Conservation (phyloP, 257 asterid species). For the Leptodermis oblonga region DNA sequence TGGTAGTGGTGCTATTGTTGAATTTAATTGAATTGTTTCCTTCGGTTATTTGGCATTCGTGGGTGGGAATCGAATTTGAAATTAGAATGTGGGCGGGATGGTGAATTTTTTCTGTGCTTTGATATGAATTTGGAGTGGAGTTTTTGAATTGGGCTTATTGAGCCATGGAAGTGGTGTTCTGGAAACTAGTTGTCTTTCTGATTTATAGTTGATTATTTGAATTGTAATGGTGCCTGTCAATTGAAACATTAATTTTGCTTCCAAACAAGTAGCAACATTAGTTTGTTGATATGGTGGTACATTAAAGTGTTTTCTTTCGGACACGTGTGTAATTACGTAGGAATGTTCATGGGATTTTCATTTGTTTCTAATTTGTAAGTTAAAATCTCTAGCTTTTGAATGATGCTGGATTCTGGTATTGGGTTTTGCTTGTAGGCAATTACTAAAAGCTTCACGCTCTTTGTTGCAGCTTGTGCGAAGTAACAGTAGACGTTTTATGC, state of each 20-base stretch:
- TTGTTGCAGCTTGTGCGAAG: slow-evolving; percentile 83
- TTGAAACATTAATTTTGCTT: neutral
- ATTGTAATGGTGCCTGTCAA: neutral
- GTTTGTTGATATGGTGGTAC: neutral
- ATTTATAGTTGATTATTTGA: neutral
- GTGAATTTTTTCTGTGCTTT: neutral
- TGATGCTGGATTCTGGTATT: neutral
- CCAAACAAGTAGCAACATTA: neutral
- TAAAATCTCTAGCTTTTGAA: neutral
- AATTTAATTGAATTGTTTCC: neutral
- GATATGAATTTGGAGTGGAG: neutral
- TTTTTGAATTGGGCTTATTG: neutral
- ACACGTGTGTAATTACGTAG: neutral
- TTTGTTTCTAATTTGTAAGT: neutral
- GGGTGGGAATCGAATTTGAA: neutral
- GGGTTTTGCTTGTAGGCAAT: neutral
- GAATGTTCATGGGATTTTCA: neutral
- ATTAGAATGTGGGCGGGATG: neutral
- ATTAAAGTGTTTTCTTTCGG: neutral
- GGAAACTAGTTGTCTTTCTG: neutral
- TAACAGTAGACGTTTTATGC: slow-evolving; percentile 86
- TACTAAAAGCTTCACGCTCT: neutral
- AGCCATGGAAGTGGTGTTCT: neutral
- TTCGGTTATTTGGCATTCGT: neutral
- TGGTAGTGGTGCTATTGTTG: neutral